Percentiles rank a stretch among this genome's conserved stretches.
phyloP scores from a whole-genome alignment of 2,329 filamentous ascomycete genomes.

The Alternaria consortialis region DNA sequence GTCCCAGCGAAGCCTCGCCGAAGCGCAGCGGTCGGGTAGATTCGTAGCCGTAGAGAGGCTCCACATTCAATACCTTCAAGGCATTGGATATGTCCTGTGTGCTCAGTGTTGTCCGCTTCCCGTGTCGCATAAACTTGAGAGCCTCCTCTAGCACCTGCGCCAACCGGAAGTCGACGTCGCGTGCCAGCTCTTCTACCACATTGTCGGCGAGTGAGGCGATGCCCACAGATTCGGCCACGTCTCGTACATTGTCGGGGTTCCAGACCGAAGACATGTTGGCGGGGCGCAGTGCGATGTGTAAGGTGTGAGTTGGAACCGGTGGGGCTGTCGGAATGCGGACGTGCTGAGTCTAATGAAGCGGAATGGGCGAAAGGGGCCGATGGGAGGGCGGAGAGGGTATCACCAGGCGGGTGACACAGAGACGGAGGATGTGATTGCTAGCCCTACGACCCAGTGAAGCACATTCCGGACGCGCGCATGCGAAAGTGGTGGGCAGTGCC shows the following conservation, averaged over 20 bases:
- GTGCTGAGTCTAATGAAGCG: constrained; percentile 22
- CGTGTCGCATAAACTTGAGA: constrained; percentile 94
- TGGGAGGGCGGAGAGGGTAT: constrained; percentile 35
- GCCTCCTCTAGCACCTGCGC: constrained; percentile 93
- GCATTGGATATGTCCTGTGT: constrained; percentile 91
- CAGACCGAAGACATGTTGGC: constrained; percentile 69
- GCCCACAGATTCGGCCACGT: constrained; percentile 95
- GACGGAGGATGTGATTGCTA: constrained; percentile 39
- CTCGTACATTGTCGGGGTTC: constrained; percentile 95
- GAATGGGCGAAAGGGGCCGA: constrained; percentile 21
- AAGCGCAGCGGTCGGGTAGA: constrained; percentile 88
- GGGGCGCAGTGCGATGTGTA: constrained; percentile 19
- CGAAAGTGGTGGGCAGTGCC: constrained; percentile 21
- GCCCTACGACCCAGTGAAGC: constrained; percentile 42
- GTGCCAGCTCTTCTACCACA: constrained; percentile 83
- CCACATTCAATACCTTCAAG: constrained; percentile 85
- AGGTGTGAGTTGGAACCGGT: constrained; percentile 19
- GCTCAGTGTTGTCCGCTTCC: constrained; percentile 83
- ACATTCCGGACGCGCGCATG: constrained; percentile 42
- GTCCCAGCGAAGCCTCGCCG: constrained; percentile 91
- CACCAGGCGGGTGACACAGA: constrained; percentile 39
- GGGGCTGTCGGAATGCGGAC: constrained; percentile 18
- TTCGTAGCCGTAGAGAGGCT: constrained; percentile 96
- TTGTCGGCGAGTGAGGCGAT: constrained; percentile 84
- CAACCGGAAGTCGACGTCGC: constrained; percentile 95